Evolutionary conservation across 2,329 filamentous ascomycete genomes (phyloP).

Genomic region (Aureobasidium pullulans): DNA sequence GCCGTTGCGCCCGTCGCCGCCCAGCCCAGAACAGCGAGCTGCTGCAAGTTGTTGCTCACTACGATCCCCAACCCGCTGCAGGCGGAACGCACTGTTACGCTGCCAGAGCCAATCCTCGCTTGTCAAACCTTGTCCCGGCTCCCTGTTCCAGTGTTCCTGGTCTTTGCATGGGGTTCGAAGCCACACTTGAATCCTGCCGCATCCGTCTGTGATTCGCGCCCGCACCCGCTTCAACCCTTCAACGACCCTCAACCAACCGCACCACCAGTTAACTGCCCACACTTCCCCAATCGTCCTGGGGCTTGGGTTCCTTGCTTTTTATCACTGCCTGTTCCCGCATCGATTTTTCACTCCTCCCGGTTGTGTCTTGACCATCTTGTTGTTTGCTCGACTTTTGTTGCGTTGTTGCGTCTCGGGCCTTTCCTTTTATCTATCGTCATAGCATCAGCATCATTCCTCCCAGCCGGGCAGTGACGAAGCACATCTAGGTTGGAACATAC

Average conservation of each 20-base stretch:
- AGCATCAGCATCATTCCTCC: slow-evolving; percentile 2
- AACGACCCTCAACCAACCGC: slow-evolving; percentile 13
- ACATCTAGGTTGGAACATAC: slow-evolving; percentile 13
- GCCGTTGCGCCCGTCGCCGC: slow-evolving; percentile 13
- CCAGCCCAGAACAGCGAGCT: slow-evolving; percentile 12
- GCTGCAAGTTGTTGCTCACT: slow-evolving; percentile 8
- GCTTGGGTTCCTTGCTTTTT: slow-evolving; percentile 16
- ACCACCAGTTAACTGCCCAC: slow-evolving; percentile 13
- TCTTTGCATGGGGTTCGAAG: slow-evolving; percentile 14
- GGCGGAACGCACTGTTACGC: background rate
- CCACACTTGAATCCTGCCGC: slow-evolving; percentile 14
- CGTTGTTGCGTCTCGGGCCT: slow-evolving; percentile 10
- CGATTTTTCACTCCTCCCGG: background rate
- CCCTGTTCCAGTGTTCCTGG: slow-evolving; percentile 16
- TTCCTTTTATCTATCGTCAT: slow-evolving; percentile 12
- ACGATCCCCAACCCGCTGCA: slow-evolving; percentile 14
- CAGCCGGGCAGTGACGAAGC: slow-evolving; percentile 12
- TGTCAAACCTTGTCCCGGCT: slow-evolving; percentile 15
- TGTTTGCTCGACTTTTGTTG: slow-evolving; percentile 20
- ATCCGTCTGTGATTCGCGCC: slow-evolving; percentile 13
- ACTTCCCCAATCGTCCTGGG: slow-evolving; percentile 14
- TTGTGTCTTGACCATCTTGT: slow-evolving; percentile 2
- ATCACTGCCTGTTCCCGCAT: slow-evolving; percentile 12
- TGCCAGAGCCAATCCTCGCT: slow-evolving; percentile 13
- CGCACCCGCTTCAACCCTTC: slow-evolving; percentile 16